Conservation (phyloP, 169 alveolate species). For the Cryptosporidium bovis region DNA sequence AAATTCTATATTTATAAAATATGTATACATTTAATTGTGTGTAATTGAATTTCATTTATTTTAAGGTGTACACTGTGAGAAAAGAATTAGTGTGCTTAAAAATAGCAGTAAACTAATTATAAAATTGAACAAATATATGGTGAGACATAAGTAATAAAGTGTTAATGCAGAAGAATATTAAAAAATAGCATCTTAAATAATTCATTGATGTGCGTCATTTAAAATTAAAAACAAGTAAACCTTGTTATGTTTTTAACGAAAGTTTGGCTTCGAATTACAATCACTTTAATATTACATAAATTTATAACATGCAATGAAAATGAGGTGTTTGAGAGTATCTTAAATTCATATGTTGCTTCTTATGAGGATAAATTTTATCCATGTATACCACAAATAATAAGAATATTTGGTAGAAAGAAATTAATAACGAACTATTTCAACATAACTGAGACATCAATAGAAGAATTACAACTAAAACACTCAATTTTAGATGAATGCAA, state of each 20-base stretch:
- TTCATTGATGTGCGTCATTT: not conserved
- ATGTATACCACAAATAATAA: slow-evolving; percentile 35
- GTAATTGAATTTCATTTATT: too few relatives aligned
- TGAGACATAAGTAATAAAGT: too few relatives aligned
- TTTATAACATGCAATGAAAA: slow-evolving; percentile 11
- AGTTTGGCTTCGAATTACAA: slow-evolving; percentile 11
- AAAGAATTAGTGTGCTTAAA: too few relatives aligned
- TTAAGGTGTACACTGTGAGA: too few relatives aligned
- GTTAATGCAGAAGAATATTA: not conserved
- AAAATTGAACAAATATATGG: too few relatives aligned
- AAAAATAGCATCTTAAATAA: not conserved
- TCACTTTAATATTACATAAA: slow-evolving; percentile 2
- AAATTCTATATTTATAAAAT: too few relatives aligned
- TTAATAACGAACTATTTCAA: slow-evolving; percentile 1
- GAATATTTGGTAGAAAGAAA: slow-evolving; percentile 21
- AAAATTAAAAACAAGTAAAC: not conserved
- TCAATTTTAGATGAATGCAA: slow-evolving; percentile 18
- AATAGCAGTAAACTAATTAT: too few relatives aligned
- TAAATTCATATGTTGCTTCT: slow-evolving; percentile 25
- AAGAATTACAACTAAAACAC: not conserved
- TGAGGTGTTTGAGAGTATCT: slow-evolving; percentile 13
- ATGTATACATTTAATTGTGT: too few relatives aligned
- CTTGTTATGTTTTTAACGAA: slow-evolving; percentile 30
- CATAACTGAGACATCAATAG: not conserved
- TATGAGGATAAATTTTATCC: slow-evolving; percentile 40